phyloP scores from a whole-genome alignment of 805 yeast species.

The Kuraishia piskuri region DNA sequence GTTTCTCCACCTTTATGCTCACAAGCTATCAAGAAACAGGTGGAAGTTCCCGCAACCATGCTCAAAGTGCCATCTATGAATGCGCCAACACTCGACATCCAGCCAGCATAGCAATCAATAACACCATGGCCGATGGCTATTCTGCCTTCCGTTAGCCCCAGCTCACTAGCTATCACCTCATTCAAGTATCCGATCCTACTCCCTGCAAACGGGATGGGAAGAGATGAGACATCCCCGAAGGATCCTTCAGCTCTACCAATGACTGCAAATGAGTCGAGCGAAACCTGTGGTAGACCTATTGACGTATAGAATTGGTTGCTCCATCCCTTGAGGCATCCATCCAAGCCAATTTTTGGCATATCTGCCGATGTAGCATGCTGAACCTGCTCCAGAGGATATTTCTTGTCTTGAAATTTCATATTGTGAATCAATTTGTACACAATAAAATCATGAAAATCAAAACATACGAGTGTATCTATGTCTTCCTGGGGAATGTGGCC shows the following conservation, averaged over 20 bases:
- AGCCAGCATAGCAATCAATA: constrained; percentile 53
- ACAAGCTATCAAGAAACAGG: constrained; percentile 36
- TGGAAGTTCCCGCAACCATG: constrained; percentile 57
- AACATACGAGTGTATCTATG: constrained; percentile 24
- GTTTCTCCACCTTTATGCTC: not conserved
- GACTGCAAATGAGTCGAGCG: constrained; percentile 11
- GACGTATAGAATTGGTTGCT: constrained; percentile 15
- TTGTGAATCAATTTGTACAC: constrained; percentile 18
- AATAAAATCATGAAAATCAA: constrained; percentile 43
- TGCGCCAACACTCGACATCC: constrained; percentile 30
- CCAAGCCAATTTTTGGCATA: constrained; percentile 28
- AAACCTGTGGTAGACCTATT: constrained; percentile 12
- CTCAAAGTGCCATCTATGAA: constrained; percentile 22
- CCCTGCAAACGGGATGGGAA: constrained; percentile 23
- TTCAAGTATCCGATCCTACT: constrained; percentile 16
- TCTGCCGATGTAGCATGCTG: not conserved
- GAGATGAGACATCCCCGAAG: constrained; percentile 5
- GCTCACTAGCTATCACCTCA: not conserved
- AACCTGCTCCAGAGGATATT: not conserved
- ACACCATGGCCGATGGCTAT: constrained; percentile 35
- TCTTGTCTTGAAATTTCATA: not conserved
- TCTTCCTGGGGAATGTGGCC: constrained; percentile 14
- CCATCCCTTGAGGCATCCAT: constrained; percentile 57
- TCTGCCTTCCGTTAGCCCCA: constrained; percentile 2
- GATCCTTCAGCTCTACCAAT: constrained; percentile 22